A percentile compares a stretch with the other conserved stretches of the same genome.
Evolutionary conservation across 768 basidiomycete genomes (phyloP).

Genomic region (Pleurotus giganteus): DNA sequence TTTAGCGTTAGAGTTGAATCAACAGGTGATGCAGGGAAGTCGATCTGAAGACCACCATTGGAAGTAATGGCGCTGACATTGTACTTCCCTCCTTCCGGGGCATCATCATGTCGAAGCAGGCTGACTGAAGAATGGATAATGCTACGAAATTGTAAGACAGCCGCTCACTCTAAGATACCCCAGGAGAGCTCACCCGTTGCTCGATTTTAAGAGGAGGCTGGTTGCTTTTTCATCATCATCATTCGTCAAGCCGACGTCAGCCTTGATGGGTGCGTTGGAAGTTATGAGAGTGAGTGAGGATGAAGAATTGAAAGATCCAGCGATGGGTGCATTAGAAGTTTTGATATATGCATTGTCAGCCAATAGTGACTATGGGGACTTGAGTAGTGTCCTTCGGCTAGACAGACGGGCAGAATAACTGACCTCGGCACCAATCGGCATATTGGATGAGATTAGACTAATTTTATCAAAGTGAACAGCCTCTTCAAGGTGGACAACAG

Average conservation of each 20-base stretch:
- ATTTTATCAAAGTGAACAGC: slow-evolving; percentile 39
- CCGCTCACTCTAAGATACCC: neutral
- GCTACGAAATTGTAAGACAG: neutral
- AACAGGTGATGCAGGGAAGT: slow-evolving; percentile 29
- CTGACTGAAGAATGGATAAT: slow-evolving; percentile 12
- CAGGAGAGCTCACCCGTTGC: slow-evolving; percentile 36
- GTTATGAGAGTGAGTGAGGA: slow-evolving; percentile 29
- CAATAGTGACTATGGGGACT: slow-evolving; percentile 25
- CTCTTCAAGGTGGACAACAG: slow-evolving; percentile 33
- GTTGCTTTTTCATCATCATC: slow-evolving; percentile 23
- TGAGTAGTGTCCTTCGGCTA: neutral
- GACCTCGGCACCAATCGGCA: slow-evolving; percentile 33
- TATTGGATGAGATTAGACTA: slow-evolving; percentile 32
- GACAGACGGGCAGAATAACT: slow-evolving; percentile 9
- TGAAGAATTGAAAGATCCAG: slow-evolving; percentile 41
- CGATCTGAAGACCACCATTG: slow-evolving; percentile 29
- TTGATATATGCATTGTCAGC: slow-evolving; percentile 23
- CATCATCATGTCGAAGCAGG: slow-evolving; percentile 13
- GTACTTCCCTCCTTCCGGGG: slow-evolving; percentile 27
- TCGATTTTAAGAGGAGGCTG: slow-evolving; percentile 26
- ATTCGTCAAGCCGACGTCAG: slow-evolving; percentile 35
- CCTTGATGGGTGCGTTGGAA: slow-evolving; percentile 39
- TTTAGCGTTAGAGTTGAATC: slow-evolving; percentile 28
- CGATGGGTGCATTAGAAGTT: slow-evolving; percentile 44
- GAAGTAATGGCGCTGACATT: slow-evolving; percentile 26